phyloP scores from a whole-genome alignment of 192 early-diverging fungal genomes.

The Backusella circina region DNA sequence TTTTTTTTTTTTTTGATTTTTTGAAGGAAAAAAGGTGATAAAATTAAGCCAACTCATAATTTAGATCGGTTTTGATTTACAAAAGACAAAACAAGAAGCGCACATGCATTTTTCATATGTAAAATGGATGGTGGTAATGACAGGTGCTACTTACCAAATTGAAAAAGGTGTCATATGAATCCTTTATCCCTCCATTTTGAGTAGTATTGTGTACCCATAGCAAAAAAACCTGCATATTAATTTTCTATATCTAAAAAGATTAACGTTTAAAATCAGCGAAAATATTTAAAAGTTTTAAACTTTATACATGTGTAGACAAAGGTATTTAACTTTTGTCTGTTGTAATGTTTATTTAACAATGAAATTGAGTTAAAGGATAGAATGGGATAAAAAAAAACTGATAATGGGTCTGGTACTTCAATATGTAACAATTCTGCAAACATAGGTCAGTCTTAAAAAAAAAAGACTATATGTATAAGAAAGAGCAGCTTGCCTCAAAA shows the following conservation, averaged over 20 bases:
- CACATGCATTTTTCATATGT: not conserved
- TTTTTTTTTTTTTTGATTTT: too few species aligned
- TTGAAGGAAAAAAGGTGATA: not conserved
- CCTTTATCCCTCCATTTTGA: not conserved
- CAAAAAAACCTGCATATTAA: not conserved
- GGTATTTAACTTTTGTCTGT: not conserved
- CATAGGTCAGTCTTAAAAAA: not conserved
- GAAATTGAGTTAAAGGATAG: not conserved
- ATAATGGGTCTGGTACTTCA: not conserved
- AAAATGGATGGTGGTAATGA: not conserved
- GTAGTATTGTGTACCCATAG: not conserved
- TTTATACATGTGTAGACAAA: not conserved
- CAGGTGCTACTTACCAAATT: not conserved
- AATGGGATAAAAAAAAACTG: not conserved
- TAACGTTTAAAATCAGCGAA: not conserved
- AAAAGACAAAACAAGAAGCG: not conserved
- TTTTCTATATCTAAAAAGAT: not conserved
- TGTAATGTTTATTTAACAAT: not conserved
- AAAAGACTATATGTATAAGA: not conserved
- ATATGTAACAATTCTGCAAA: not conserved
- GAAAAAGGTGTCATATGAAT: not conserved
- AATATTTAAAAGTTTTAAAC: not conserved
- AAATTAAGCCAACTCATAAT: not conserved
- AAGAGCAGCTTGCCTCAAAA: not conserved
- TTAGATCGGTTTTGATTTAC: not conserved